Base-by-base conservation (phyloP, 495 filamentous ascomycete genomes). In the Hyaloscypha hepaticicola region DNA sequence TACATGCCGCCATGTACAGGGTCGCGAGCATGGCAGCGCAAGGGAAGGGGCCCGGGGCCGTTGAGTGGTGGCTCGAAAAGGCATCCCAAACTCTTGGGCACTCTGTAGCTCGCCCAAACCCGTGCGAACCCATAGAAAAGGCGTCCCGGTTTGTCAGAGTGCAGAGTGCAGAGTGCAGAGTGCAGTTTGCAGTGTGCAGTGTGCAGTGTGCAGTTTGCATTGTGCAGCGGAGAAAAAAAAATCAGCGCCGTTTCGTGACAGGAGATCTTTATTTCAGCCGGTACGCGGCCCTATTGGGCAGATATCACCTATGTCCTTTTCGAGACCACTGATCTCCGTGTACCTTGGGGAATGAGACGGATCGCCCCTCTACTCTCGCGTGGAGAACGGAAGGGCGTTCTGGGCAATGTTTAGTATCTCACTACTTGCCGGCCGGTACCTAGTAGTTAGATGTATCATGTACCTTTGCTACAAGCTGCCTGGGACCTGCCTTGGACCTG, bases 361-460 rank as follows among this genome's bases (percentile, higher is more conserved):
- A 57, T 31, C 33, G n/a, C 26, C 53, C 53, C 5, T 60, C 26
- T 26, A 25, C 5, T 60, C 28, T 60, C 24, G 24, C 58, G 58
- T 38, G 58, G 58, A 60, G 34, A 12, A 38, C 58, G 58, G 58
- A 60, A 60, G 58, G 41, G 6, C 58, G 58, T 60, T 38, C 58
- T 60, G 9, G 27, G 11, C 2, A 4, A 9, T 45, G 9, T 19
- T 45, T 14, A 45, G 38, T 45, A 45, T n/a, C n/a, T n/a, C n/a
- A n/a, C n/a, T n/a, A n/a, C 38, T 16, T 45, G 12, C 38, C 12
- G 19, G 38, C 11, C 38, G 38, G 38, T 45, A 45, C 38, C 38
- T 45, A 16, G 38, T 19, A 33, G 7, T 33, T 45, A 16, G 11
- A 4, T 8, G 16, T 45, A 45, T n/a, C n/a, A n/a, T n/a, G n/a